Conservation (phyloP, 108 stramenopile genomes). For the Seminavis robusta region DNA sequence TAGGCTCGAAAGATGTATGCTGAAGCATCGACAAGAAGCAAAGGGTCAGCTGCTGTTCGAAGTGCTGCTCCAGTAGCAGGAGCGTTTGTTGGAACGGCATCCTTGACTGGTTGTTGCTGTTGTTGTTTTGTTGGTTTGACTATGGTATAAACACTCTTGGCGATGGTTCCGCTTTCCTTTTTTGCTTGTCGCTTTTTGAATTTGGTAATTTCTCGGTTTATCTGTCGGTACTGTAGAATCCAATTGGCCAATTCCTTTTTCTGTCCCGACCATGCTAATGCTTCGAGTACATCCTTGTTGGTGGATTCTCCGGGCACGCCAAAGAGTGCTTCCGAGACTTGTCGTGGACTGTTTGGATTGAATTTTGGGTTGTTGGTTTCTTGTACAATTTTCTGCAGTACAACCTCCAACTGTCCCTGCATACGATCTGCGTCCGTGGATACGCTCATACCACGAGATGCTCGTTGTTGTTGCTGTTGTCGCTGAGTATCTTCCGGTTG, state of each 20-base stretch:
- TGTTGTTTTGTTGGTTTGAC: neutral
- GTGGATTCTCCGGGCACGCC: constrained; percentile 53
- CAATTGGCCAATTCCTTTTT: constrained; percentile 39
- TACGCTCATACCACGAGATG: too few species aligned
- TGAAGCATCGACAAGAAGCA: constrained; percentile 82
- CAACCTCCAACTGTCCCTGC: too few species aligned
- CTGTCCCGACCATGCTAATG: constrained; percentile 63
- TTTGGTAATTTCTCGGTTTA: constrained; percentile 35
- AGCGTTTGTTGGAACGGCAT: too few species aligned
- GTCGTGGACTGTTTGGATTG: constrained; percentile 74
- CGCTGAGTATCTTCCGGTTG: too few species aligned
- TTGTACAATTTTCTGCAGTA: constrained; percentile 12
- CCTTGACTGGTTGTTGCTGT: too few species aligned
- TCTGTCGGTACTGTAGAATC: constrained; percentile 43
- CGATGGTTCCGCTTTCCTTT: constrained; percentile 2
- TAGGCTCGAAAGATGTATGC: constrained; percentile 87
- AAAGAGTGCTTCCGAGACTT: constrained; percentile 65
- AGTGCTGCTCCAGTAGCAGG: too few species aligned
- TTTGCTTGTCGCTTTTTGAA: constrained; percentile 23
- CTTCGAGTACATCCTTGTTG: constrained; percentile 68
- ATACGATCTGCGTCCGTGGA: too few species aligned
- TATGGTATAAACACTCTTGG: constrained; percentile 1
- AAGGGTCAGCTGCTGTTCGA: constrained; percentile 46
- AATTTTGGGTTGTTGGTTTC: constrained; percentile 42
- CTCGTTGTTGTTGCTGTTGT: too few species aligned